These are phyloP conservation scores for Thuja plicata DNA, from an alignment of 83 land plant genomes.

Conservation along the genomic window DNA sequence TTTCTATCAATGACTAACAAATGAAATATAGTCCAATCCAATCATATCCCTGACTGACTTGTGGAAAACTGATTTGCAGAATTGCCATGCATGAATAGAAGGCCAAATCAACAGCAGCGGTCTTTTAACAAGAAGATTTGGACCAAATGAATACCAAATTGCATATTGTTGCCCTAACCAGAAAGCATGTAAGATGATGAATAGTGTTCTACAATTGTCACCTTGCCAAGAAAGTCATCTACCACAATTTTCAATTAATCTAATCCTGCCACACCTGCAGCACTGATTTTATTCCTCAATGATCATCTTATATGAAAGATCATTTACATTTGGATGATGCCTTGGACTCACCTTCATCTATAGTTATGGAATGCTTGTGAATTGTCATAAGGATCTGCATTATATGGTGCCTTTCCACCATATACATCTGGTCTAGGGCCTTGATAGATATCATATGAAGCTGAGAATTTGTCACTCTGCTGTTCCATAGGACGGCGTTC, in stretches of 20 bases:
- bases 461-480: slow-evolving; percentile 1
- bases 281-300: not conserved
- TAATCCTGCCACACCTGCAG: not conserved
- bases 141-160: not conserved
- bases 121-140: not conserved
- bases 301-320: not conserved
- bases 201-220: not conserved
- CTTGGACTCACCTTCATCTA: slow-evolving; percentile 3
- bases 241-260: not conserved
- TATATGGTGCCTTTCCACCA: slow-evolving; percentile 12
- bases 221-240: not conserved
- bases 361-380: slow-evolving; percentile 9
- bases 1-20: not conserved
- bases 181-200: not conserved
- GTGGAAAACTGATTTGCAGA: not conserved
- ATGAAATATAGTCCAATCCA: not conserved
- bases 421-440: not conserved
- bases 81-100: not conserved
- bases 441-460: slow-evolving; percentile 8
- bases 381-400: slow-evolving; percentile 5
- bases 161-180: not conserved
- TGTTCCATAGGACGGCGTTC: not conserved
- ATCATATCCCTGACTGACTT: not conserved
- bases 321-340: slow-evolving; percentile 8
- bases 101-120: not conserved